Percentiles rank a stretch among this genome's conserved stretches.
phyloP scores from a whole-genome alignment of 2,329 filamentous ascomycete genomes.

The Setomelanomma holmii region DNA sequence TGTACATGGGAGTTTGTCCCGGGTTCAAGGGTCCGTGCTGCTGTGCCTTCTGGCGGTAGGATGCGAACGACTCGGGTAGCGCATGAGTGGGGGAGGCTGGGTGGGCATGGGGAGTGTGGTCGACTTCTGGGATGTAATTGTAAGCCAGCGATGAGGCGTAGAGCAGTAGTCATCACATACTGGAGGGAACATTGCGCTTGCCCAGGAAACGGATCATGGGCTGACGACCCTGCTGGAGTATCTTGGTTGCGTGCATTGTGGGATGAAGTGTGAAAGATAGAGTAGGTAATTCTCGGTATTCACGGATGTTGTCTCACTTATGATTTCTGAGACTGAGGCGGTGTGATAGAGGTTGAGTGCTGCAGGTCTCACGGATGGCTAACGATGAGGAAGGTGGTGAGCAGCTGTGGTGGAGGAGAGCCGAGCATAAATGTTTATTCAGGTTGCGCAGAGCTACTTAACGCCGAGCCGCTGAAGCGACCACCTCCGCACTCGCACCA shows the following conservation, averaged over 20 bases:
- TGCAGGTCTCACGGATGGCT: background rate
- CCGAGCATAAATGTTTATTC: background rate
- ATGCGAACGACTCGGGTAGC: conserved; percentile 74
- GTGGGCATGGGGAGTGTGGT: conserved; percentile 77
- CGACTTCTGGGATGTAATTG: conserved; percentile 62
- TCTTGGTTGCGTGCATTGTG: conserved; percentile 55
- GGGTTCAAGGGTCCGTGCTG: conserved; percentile 74
- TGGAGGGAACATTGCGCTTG: conserved; percentile 54
- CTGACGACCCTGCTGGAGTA: conserved; percentile 56
- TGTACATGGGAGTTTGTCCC: conserved; percentile 33
- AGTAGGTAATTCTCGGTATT: background rate
- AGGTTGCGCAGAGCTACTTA: conserved; percentile 5
- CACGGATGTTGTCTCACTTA: background rate
- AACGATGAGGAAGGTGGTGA: background rate
- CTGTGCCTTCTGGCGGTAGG: conserved; percentile 78
- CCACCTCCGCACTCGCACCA: conserved; percentile 1
- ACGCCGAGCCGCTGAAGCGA: conserved; percentile 9
- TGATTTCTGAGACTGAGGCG: background rate
- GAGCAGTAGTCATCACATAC: conserved; percentile 41
- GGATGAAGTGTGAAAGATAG: conserved; percentile 9
- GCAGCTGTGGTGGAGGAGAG: conserved; percentile 5
- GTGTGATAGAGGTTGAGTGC: conserved; percentile 10
- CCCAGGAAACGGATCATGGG: conserved; percentile 61
- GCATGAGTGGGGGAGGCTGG: conserved; percentile 71
- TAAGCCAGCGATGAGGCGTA: background rate